These are phyloP conservation scores for Phytophthora brassicae DNA, from an alignment of 352 stramenopile genomes.

Conservation along the genomic window DNA sequence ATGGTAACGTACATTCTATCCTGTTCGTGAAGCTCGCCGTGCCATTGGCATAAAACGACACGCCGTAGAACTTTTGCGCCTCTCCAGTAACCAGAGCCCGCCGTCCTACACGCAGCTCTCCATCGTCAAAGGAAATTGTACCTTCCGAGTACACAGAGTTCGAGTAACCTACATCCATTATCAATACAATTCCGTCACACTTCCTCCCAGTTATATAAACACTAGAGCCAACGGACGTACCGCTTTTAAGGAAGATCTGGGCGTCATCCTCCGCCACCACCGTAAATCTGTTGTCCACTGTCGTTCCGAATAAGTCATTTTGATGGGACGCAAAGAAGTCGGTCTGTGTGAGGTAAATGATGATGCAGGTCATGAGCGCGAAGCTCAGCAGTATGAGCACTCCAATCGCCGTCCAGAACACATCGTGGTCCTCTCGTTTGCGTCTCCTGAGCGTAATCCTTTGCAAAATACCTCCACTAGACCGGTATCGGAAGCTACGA, in stretches of 20 bases:
- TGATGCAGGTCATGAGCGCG: constrained; percentile 53
- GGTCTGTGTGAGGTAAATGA: constrained; percentile 74
- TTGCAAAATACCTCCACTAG: constrained; percentile 44
- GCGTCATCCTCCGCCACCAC: constrained; percentile 73
- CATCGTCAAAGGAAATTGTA: constrained; percentile 69
- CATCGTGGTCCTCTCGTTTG: constrained; percentile 48
- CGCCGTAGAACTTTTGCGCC: constrained; percentile 63
- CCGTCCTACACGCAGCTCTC: constrained; percentile 63
- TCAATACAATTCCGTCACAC: neutral
- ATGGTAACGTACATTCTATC: constrained; percentile 41
- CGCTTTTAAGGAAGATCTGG: constrained; percentile 82
- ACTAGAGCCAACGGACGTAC: constrained; percentile 35
- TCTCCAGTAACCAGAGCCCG: constrained; percentile 51
- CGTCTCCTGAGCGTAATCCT: constrained; percentile 65
- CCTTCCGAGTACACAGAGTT: constrained; percentile 70
- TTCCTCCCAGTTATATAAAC: neutral
- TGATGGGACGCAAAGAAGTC: constrained; percentile 85
- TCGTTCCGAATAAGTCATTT: constrained; percentile 78
- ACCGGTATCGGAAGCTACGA: constrained; percentile 34
- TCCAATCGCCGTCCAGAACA: constrained; percentile 78
- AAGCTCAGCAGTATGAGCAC: constrained; percentile 73
- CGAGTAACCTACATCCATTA: constrained; percentile 59
- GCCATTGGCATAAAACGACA: constrained; percentile 71
- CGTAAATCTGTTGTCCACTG: constrained; percentile 80
- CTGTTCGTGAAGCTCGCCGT: constrained; percentile 68